phyloP scores from a whole-genome alignment of 2,329 filamentous ascomycete genomes.

The Alternaria ventricosa region DNA sequence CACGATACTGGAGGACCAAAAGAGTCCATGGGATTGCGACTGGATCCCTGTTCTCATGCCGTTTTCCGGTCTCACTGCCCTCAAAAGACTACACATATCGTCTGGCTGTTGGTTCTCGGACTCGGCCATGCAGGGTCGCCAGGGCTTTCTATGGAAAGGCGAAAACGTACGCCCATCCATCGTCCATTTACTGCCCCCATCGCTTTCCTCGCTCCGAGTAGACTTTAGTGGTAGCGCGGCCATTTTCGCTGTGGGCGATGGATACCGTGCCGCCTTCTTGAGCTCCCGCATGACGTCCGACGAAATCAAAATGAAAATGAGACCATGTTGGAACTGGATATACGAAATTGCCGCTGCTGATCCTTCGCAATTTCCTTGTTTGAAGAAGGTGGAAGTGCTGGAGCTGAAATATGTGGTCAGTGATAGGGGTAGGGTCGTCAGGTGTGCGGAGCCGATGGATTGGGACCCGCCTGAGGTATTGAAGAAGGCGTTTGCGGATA shows the following conservation, averaged over 20 bases:
- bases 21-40: background rate
- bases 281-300: background rate
- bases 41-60: background rate
- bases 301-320: background rate
- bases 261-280: background rate
- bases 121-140: too few species aligned
- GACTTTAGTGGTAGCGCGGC: background rate
- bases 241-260: background rate
- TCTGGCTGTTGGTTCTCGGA: background rate
- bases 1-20: background rate
- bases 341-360: background rate
- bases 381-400: background rate
- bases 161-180: background rate
- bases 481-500: background rate
- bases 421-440: background rate
- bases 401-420: background rate
- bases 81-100: background rate
- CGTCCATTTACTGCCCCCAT: background rate
- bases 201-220: background rate
- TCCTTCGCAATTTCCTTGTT: background rate
- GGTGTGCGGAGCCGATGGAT: background rate
- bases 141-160: background rate
- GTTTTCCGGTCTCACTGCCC: background rate
- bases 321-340: background rate
- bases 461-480: background rate